phyloP scores from a whole-genome alignment of 1,139 yeast genomes.

The Geotrichum reessii region DNA sequence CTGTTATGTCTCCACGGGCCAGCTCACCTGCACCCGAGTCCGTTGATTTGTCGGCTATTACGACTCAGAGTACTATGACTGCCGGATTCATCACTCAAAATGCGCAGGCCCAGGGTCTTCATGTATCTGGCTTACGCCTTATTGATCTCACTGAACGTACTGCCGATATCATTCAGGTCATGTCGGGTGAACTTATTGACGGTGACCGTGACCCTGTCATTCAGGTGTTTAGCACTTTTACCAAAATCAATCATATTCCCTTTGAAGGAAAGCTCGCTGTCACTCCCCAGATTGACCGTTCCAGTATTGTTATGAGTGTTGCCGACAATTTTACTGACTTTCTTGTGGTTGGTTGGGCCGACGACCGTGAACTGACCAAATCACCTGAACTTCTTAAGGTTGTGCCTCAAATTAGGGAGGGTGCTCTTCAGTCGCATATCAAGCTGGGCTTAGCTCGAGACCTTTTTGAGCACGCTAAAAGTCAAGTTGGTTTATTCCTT shows the following conservation, averaged over 20 bases:
- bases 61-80: conserved; percentile 23
- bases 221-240: conserved; percentile 50
- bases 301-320: conserved; percentile 26
- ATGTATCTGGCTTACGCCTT: conserved; percentile 52
- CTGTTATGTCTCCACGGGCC: conserved; percentile 31
- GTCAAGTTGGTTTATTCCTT: conserved; percentile 17
- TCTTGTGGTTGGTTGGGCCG: conserved; percentile 23
- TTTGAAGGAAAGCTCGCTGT: conserved; percentile 51
- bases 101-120: conserved; percentile 30
- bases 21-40: conserved; percentile 26
- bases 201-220: conserved; percentile 46
- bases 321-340: conserved; percentile 19
- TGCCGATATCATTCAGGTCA: conserved; percentile 62
- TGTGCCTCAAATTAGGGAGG: conserved; percentile 14
- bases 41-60: conserved; percentile 20
- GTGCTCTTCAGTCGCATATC: conserved; percentile 13
- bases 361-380: conserved; percentile 12
- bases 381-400: conserved; percentile 10
- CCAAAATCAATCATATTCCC: conserved; percentile 46
- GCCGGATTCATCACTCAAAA: conserved; percentile 22
- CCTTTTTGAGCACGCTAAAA: conserved; percentile 10
- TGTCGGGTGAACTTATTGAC: conserved; percentile 36
- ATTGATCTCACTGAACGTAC: conserved; percentile 61
- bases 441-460: conserved; percentile 18
- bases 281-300: conserved; percentile 42